Percentiles rank a stretch among this genome's conserved stretches.
These are phyloP conservation scores for Ochetophila trinervis DNA, from an alignment of 306 rosid species.

Conservation along the genomic window DNA sequence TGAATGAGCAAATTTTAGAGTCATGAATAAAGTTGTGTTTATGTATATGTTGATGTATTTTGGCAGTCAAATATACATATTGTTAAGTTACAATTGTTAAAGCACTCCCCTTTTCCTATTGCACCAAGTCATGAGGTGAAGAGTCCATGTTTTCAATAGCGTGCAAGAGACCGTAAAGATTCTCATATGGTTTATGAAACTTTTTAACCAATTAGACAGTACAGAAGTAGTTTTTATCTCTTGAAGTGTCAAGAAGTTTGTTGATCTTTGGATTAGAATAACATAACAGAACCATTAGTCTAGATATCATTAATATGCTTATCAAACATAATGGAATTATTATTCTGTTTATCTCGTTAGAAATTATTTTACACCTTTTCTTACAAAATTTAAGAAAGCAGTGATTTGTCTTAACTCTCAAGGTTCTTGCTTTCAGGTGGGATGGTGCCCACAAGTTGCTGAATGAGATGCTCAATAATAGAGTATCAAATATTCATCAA, in stretches of 20 bases:
- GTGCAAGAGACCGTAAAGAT: neutral
- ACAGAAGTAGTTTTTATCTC: neutral
- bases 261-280: neutral
- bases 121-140: neutral
- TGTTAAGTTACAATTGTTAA: no score
- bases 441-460: conserved; percentile 71
- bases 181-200: neutral
- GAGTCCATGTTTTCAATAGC: neutral
- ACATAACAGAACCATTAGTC: neutral
- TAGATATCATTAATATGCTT: neutral
- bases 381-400: neutral
- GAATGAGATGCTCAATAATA: conserved; percentile 65
- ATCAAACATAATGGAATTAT: neutral
- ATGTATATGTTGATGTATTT: no score
- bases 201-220: neutral
- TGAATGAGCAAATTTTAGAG: no score
- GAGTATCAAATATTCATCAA: conserved; percentile 82
- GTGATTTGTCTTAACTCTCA: conserved; percentile 25
- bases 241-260: neutral
- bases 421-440: conserved; percentile 54
- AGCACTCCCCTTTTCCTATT: neutral
- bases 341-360: neutral
- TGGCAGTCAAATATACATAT: no score
- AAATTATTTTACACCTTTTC: neutral
- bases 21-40: no score